Base-by-base conservation (phyloP, 73 alveolate genomes). In the Paramecium sexaurelia region DNA sequence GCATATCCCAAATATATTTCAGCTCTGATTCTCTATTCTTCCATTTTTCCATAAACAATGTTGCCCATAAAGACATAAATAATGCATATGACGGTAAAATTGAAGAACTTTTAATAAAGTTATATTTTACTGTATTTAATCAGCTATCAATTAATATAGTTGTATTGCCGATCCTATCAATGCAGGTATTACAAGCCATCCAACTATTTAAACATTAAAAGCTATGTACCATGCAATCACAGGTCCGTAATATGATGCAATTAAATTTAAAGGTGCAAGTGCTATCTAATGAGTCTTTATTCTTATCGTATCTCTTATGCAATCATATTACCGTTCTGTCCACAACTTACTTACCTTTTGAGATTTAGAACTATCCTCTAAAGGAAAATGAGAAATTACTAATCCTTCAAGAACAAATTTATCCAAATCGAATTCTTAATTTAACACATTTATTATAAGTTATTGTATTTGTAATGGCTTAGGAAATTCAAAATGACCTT, bases 21-120 rank as follows among this genome's bases (percentile, higher is more conserved):
- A 73, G 57, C 35, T 73, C 87, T 1, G 87, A 73, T 73, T 73
- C 87, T 39, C 87, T 73, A 20, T 73, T 73, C 87, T 73, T 73
- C 87, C 87, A 73, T 11, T 73, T 73, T 24, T 73, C 87, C 87
- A 73, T 73, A 36, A 73, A 73, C 35, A 73, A n/a, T 1, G 87
- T 73, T 13, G 87, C 55, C 87, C 87, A 73, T 5, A 73, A 6
- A 36, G 57, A 73, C 87, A 73, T 73, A 6, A 73, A 73, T 1
- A 73, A 36, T n/a, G 87, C 55, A 39, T 73, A 73, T n/a, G 57
- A 27, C 0, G 87, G 87, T 11, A 73, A 10, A 39, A 73, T 36
- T 5, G 87, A 17, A 36, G 87, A 41, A 10, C 83, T 61, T 29
- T 51, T 17, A 15, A 51, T 51, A 51, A 17, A 1, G 3, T 51